These are phyloP conservation scores for Pseudogymnoascus destructans DNA, from an alignment of 2,329 filamentous ascomycete species.

Conservation along the genomic window DNA sequence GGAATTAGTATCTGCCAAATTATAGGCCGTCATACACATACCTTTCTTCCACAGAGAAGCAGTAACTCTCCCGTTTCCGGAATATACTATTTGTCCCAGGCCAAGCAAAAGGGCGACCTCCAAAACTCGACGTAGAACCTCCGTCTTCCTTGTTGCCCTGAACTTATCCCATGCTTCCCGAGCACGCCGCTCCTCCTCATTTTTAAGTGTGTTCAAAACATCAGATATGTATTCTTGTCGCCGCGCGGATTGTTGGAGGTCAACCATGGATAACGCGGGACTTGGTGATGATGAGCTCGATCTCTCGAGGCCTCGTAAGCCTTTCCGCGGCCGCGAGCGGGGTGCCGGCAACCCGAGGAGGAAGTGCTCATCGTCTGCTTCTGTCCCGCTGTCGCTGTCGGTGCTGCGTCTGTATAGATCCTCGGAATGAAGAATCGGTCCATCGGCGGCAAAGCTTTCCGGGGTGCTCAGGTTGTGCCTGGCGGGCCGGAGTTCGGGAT, in stretches of 20 bases:
- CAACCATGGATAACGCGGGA: slow-evolving; percentile 38
- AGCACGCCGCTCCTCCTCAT: slow-evolving; percentile 14
- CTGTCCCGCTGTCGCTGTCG: slow-evolving; percentile 80
- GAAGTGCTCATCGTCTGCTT: slow-evolving; percentile 88
- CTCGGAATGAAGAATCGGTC: slow-evolving; percentile 23
- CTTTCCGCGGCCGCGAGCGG: slow-evolving; percentile 60
- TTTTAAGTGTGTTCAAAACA: not conserved
- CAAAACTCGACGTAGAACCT: slow-evolving; percentile 38
- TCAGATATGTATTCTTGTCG: slow-evolving; percentile 12
- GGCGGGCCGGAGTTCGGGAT: slow-evolving; percentile 40
- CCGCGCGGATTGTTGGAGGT: slow-evolving; percentile 29
- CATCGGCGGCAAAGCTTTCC: slow-evolving; percentile 11
- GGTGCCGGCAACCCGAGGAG: slow-evolving; percentile 76
- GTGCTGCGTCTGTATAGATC: slow-evolving; percentile 16
- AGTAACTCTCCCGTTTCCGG: slow-evolving; percentile 6
- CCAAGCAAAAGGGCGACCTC: slow-evolving; percentile 40
- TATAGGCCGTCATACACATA: slow-evolving; percentile 23
- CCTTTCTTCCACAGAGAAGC: slow-evolving; percentile 37
- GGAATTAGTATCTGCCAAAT: slow-evolving; percentile 15
- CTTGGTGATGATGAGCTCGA: slow-evolving; percentile 41
- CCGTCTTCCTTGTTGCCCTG: slow-evolving; percentile 33
- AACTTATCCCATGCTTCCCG: slow-evolving; percentile 25
- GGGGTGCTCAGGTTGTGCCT: slow-evolving; percentile 29
- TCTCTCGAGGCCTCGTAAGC: slow-evolving; percentile 51
- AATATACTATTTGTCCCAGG: slow-evolving; percentile 35